Percentiles rank a stretch among this genome's conserved stretches.
These are phyloP conservation scores for Saturnispora diversa DNA, from an alignment of 805 yeast genomes.

Conservation along the genomic window DNA sequence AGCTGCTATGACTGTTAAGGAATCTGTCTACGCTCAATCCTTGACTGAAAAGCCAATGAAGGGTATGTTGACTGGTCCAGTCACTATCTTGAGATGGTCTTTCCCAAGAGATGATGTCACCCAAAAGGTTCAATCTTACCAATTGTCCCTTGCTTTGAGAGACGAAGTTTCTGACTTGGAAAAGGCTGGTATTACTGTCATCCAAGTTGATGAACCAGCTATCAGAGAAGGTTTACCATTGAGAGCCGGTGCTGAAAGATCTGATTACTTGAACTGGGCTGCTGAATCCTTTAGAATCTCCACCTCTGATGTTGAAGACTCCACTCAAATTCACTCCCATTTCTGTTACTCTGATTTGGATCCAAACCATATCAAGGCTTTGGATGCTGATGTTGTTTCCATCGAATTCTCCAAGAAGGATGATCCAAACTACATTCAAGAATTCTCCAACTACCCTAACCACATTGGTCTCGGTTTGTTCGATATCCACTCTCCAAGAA, in stretches of 20 bases:
- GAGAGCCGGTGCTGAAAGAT: slow-evolving; percentile 95
- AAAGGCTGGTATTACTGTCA: slow-evolving; percentile 95
- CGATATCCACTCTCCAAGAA: slow-evolving; percentile 99
- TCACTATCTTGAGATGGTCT: slow-evolving; percentile 99
- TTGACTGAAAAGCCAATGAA: slow-evolving; percentile 92
- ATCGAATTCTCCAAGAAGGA: slow-evolving; percentile 99
- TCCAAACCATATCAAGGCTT: slow-evolving; percentile 98
- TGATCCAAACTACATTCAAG: slow-evolving; percentile 95
- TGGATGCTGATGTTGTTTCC: slow-evolving; percentile 98
- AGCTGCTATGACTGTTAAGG: slow-evolving; percentile 96
- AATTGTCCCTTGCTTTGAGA: slow-evolving; percentile 94
- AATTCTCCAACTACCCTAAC: slow-evolving; percentile 97
- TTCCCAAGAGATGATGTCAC: slow-evolving; percentile 99
- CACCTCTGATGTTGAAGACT: slow-evolving; percentile 92
- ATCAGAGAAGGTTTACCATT: slow-evolving; percentile 99
- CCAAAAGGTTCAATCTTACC: slow-evolving; percentile 88
- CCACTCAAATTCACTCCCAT: slow-evolving; percentile 98
- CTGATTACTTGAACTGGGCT: slow-evolving; percentile 96
- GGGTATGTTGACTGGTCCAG: slow-evolving; percentile 99
- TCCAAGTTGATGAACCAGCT: slow-evolving; percentile 99
- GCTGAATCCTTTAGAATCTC: slow-evolving; percentile 99
- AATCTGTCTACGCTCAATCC: slow-evolving; percentile 98
- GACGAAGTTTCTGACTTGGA: slow-evolving; percentile 98
- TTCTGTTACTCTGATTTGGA: slow-evolving; percentile 99
- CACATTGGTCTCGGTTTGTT: slow-evolving; percentile 99